Base-by-base conservation (phyloP, 768 basidiomycete species). In the Lactifluus volemus region DNA sequence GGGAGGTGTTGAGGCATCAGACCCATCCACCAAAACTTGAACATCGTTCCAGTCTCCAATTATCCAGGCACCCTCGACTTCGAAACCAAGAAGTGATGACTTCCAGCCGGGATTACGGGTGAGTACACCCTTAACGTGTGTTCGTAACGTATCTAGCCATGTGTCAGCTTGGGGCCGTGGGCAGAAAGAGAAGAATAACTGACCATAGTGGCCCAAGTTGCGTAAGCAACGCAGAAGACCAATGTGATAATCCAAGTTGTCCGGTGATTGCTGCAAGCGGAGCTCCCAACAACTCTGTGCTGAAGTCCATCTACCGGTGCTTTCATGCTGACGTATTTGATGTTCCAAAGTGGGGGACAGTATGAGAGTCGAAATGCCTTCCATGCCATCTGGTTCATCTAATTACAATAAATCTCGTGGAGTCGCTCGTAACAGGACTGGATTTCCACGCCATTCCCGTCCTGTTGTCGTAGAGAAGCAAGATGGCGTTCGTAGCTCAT, bases 221-320 rank as follows among this genome's bases (percentile, higher is more conserved):
- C 92, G 80, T 58, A 98, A 78, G 70, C 96, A 98, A 51, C 92
- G 83, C 63, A 98, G 73, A 10, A 99, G 79, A 14, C 97, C 97
- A 15, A 95, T 73, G 71, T 99, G 96, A 63, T 86, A 88, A 25
- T 88, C 83, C 5, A 96, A 78, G 66, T 96, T 93, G 67, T 96
- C 85, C 0, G 96, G 95, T 21, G 85, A 84, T 60, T 91, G 85
- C 69, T 98, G 96, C 15, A 99, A 78, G 51, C 87, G 82, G 12
- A 98, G 86, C 73, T 99, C 97, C 97, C 97, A 99, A 68, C 97
- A 99, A 69, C 96, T 98, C 72, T 98, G 97, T 8, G 97, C 96
- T 9, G 94, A 89, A 2, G 97, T 98, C 97, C 97, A 99, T 47
- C 86, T 81, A 0, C 97, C 97, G 2, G 90, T 96, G 65, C 89